Evolutionary conservation across 2,329 filamentous ascomycete species (phyloP).

Genomic region (Daldinia sp.): DNA sequence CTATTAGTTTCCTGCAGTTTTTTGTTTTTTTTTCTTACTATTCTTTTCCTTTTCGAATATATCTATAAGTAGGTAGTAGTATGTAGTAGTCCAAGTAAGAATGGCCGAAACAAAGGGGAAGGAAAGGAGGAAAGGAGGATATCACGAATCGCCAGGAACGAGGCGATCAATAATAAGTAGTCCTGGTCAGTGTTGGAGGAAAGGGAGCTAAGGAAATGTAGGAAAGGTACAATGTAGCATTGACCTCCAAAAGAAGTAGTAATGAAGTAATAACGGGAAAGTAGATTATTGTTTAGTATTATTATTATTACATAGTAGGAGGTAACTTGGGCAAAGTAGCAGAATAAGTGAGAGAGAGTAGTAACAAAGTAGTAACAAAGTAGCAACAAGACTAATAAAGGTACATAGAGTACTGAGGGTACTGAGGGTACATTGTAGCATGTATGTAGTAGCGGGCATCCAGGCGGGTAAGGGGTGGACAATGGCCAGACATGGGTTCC

Average conservation of each 20-base stretch:
- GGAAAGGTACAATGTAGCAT: conserved; percentile 32
- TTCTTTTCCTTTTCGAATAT: not conserved
- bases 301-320: conserved; percentile 2
- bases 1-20: conserved; percentile 12
- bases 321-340: conserved; percentile 21
- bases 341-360: too few species aligned
- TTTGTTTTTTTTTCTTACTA: conserved; percentile 19
- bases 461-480: conserved; percentile 43
- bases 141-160: conserved; percentile 34
- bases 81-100: not conserved
- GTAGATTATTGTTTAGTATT: conserved; percentile 43
- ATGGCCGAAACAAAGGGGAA: conserved; percentile 42
- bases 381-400: conserved; percentile 34
- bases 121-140: conserved; percentile 35
- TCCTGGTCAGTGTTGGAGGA: conserved; percentile 31
- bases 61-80: conserved; percentile 32
- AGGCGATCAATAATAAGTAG: conserved; percentile 38
- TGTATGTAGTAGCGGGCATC: conserved; percentile 33
- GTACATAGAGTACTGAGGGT: too few species aligned
- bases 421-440: too few species aligned
- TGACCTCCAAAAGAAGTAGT: conserved; percentile 41
- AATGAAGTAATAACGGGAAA: conserved; percentile 44
- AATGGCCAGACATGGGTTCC: conserved; percentile 39
- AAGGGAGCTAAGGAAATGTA: conserved; percentile 27
- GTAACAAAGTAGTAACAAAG: conserved; percentile 22